A percentile compares a stretch with the other conserved stretches of the same genome.
Conservation (phyloP, 2,329 filamentous ascomycete genomes). For the Aspergillus sp. region DNA sequence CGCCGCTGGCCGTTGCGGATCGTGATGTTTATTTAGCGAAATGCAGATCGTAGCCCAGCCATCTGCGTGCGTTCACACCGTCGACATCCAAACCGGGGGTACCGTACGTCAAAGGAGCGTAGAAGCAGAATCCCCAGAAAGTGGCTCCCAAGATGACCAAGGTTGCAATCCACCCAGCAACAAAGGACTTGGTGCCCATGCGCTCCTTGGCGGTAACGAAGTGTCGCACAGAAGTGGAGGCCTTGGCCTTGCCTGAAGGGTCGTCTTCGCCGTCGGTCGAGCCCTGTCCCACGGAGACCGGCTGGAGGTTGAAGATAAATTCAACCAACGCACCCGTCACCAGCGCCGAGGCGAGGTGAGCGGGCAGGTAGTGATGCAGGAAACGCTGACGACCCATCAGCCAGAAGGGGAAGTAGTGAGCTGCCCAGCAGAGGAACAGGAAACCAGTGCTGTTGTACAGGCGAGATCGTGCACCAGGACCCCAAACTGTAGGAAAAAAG, state of each 20-base stretch:
- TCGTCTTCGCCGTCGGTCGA: conserved; percentile 52
- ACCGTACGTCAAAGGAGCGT: conserved; percentile 92
- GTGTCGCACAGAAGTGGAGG: conserved; percentile 44
- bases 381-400: conserved; percentile 98
- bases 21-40: conserved; percentile 78
- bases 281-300: conserved; percentile 42
- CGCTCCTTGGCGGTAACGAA: conserved; percentile 79
- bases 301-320: conserved; percentile 92
- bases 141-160: conserved; percentile 66
- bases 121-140: conserved; percentile 84
- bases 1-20: too few species aligned
- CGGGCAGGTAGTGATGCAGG: conserved; percentile 94
- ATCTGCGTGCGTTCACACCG: conserved; percentile 81
- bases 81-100: conserved; percentile 81
- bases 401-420: conserved; percentile 96
- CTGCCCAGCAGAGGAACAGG: conserved; percentile 97
- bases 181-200: conserved; percentile 73
- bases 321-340: conserved; percentile 90
- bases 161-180: conserved; percentile 76
- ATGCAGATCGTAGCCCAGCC: conserved; percentile 95
- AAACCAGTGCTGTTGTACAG: conserved; percentile 98
- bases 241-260: conserved; percentile 42
- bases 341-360: conserved; percentile 84
- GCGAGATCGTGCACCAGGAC: conserved; percentile 77
- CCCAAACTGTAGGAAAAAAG: conserved; percentile 38